Percentiles rank a stretch among this genome's conserved stretches.
These are phyloP conservation scores for Nitzschia sp. DNA, from an alignment of 108 stramenopile species.

Conservation along the genomic window DNA sequence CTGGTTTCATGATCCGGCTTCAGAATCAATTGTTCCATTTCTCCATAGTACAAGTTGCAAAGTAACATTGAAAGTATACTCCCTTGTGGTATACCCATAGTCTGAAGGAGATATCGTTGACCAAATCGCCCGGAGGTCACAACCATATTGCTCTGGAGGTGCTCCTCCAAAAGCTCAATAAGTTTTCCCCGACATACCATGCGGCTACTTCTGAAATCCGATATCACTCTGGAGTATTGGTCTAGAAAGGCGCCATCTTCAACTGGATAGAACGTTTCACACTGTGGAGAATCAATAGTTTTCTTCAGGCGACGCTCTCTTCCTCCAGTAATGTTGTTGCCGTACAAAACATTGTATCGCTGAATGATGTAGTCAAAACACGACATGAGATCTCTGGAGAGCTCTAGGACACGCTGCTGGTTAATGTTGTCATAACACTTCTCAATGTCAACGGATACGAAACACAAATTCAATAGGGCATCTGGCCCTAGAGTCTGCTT, in stretches of 20 bases:
- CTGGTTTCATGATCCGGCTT: constrained; percentile 16
- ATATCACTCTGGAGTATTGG: constrained; percentile 4
- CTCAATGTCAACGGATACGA: constrained; percentile 79
- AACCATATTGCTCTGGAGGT: constrained; percentile 67
- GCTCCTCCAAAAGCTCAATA: constrained; percentile 58
- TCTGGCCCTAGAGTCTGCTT: constrained; percentile 3
- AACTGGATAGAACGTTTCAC: constrained; percentile 5
- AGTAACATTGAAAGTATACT: constrained; percentile 83
- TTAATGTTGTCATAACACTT: constrained; percentile 84
- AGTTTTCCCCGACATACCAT: constrained; percentile 48
- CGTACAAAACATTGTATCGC: constrained; percentile 51
- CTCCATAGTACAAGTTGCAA: constrained; percentile 91
- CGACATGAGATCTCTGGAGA: constrained; percentile 44
- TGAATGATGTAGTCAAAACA: constrained; percentile 70
- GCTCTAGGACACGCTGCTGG: constrained; percentile 56
- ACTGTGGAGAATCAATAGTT: constrained; percentile 16
- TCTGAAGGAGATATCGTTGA: constrained; percentile 56
- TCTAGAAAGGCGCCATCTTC: background rate
- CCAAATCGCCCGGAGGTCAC: constrained; percentile 54
- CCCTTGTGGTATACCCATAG: constrained; percentile 84
- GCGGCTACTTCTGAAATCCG: constrained; percentile 30
- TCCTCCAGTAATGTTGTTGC: constrained; percentile 24
- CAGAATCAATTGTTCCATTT: constrained; percentile 68
- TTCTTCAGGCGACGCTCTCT: constrained; percentile 12
- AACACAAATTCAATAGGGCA: constrained; percentile 41